Evolutionary conservation across 371 early-diverging fungal genomes (phyloP).

Genomic region (Mortierella sp.): DNA sequence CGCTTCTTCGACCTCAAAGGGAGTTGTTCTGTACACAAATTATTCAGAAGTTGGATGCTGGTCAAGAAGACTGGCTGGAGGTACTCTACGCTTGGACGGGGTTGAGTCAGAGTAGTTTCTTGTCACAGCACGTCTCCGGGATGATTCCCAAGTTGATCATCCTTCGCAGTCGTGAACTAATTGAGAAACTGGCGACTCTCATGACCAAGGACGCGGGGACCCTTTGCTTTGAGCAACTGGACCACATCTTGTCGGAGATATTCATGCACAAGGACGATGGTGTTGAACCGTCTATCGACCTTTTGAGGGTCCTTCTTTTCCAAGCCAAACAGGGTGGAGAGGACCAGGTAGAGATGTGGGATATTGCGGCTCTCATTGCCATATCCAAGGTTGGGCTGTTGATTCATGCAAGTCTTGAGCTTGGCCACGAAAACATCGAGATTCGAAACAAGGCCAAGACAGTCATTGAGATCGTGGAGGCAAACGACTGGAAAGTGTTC

Average conservation of each 20-base stretch:
- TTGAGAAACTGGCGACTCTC: constrained; percentile 30
- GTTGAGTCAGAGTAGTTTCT: constrained; percentile 16
- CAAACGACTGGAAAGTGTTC: constrained; percentile 12
- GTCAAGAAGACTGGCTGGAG: constrained; percentile 37
- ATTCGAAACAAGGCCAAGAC: constrained; percentile 25
- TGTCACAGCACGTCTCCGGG: constrained; percentile 21
- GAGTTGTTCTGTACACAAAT: constrained; percentile 26
- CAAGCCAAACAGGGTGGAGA: constrained; percentile 21
- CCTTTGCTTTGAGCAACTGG: constrained; percentile 40
- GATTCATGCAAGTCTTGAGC: constrained; percentile 28
- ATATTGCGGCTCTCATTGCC: constrained; percentile 22
- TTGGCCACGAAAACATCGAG: constrained; percentile 32
- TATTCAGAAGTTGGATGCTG: constrained; percentile 24
- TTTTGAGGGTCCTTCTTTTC: constrained; percentile 24
- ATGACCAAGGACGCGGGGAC: constrained; percentile 14
- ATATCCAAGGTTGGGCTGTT: constrained; percentile 33
- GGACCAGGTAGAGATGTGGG: background rate
- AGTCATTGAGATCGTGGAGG: constrained; percentile 30
- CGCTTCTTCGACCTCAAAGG: constrained; percentile 32
- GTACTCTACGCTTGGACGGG: constrained; percentile 30
- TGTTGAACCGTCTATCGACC: constrained; percentile 23
- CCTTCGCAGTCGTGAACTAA: constrained; percentile 12
- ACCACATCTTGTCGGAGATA: constrained; percentile 36
- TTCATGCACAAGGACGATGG: constrained; percentile 30
- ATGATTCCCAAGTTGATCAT: constrained; percentile 37